phyloP scores from a whole-genome alignment of 1,284 basidiomycete species.

The Ustilago sp. region DNA sequence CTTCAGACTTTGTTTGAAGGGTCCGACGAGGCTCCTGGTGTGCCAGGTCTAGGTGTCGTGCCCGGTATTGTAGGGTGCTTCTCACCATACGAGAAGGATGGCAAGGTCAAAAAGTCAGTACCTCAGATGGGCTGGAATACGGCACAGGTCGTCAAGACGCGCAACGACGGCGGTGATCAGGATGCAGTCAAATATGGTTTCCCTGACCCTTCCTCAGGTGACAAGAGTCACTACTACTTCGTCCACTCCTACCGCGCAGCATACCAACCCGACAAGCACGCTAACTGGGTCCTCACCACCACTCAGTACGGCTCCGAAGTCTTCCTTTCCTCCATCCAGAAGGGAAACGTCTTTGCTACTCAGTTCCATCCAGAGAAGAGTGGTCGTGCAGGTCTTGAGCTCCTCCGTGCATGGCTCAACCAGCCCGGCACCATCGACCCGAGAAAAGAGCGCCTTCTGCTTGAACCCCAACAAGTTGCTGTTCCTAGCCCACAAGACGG shows the following conservation, averaged over 20 bases:
- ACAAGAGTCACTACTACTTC: constrained; percentile 84
- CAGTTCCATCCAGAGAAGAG: constrained; percentile 99
- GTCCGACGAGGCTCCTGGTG: constrained; percentile 73
- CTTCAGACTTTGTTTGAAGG: constrained; percentile 79
- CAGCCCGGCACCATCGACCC: constrained; percentile 67
- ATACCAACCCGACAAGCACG: constrained; percentile 71
- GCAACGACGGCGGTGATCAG: constrained; percentile 32
- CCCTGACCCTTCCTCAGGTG: constrained; percentile 66
- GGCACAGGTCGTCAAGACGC: constrained; percentile 70
- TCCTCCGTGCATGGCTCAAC: constrained; percentile 86
- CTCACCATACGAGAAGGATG: constrained; percentile 38
- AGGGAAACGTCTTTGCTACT: constrained; percentile 88
- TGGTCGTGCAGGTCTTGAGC: constrained; percentile 85
- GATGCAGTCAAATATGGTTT: constrained; percentile 54
- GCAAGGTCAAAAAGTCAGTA: constrained; percentile 78
- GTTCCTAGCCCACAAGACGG: constrained; percentile 69
- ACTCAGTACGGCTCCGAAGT: constrained; percentile 93
- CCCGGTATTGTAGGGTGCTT: constrained; percentile 61
- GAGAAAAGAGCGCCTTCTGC: constrained; percentile 43
- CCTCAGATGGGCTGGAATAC: constrained; percentile 95
- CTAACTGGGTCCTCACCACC: constrained; percentile 82
- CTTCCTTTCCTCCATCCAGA: constrained; percentile 88
- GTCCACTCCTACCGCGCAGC: constrained; percentile 93
- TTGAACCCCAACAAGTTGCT: constrained; percentile 53
- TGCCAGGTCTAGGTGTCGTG: constrained; percentile 63